phyloP scores from a whole-genome alignment of 257 asterid genomes.

The Fraxinus americana region DNA sequence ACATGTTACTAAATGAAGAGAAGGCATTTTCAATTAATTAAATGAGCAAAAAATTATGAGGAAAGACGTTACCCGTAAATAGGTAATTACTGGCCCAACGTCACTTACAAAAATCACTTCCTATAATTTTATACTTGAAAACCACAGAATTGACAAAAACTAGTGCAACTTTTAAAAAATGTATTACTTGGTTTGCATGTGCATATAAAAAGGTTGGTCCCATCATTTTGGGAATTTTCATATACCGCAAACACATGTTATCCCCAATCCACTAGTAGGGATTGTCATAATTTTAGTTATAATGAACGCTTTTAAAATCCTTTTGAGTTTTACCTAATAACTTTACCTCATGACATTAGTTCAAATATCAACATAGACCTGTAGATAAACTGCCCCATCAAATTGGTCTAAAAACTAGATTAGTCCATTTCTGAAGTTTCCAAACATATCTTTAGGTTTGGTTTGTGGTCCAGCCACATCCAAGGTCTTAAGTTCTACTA shows the following conservation, averaged over 20 bases:
- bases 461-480: not conserved
- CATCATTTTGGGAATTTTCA: not conserved
- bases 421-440: not conserved
- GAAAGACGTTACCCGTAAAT: not conserved
- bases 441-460: not conserved
- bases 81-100: not conserved
- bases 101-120: not conserved
- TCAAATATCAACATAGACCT: not conserved
- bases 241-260: not conserved
- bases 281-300: not conserved
- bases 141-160: not conserved
- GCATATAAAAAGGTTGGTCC: constrained; percentile 2
- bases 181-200: not conserved
- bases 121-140: not conserved
- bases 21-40: not conserved
- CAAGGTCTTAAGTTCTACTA: not conserved
- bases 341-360: not conserved
- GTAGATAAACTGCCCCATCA: not conserved
- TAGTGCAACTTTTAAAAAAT: not conserved
- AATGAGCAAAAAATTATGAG: not conserved
- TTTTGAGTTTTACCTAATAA: not conserved
- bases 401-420: not conserved
- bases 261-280: not conserved
- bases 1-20: not conserved
- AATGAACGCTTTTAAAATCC: not conserved